phyloP scores from a whole-genome alignment of 139 green algal species.

The Chlamydomonas eustigma region DNA sequence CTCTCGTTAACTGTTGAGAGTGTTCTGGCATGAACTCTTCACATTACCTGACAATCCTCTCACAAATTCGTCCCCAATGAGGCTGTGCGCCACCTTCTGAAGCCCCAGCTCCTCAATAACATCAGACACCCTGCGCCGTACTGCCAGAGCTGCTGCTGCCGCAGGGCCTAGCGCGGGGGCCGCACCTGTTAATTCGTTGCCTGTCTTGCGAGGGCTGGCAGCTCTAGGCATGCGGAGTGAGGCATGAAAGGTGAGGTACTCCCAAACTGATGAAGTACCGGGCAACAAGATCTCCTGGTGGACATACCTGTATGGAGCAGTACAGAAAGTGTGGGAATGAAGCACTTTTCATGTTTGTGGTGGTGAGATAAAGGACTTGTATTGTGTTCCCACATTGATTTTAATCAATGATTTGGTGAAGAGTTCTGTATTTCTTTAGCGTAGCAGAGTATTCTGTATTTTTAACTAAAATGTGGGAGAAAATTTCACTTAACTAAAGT shows the following conservation, averaged over 20 bases:
- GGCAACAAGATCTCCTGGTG: conserved; percentile 61
- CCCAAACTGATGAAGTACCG: conserved; percentile 58
- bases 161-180: not conserved
- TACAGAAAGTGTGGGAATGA: not conserved
- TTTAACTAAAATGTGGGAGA: too few species aligned
- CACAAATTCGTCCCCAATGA: conserved; percentile 54
- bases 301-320: conserved; percentile 45
- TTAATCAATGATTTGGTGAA: too few species aligned
- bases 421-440: too few species aligned
- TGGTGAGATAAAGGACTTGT: too few species aligned
- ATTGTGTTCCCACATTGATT: too few species aligned
- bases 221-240: conserved; percentile 47
- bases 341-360: too few species aligned
- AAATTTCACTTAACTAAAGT: too few species aligned
- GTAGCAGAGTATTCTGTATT: too few species aligned
- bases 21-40: too few species aligned
- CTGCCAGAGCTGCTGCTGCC: not conserved
- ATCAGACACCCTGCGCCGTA: conserved; percentile 13
- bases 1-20: too few species aligned
- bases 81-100: conserved; percentile 39
- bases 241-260: conserved; percentile 76
- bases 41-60: conserved; percentile 39
- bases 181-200: not conserved
- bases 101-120: conserved; percentile 29
- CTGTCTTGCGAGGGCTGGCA: not conserved